Base-by-base conservation (phyloP, 2,329 filamentous ascomycete species). In the Akanthomyces dipterigenus region DNA sequence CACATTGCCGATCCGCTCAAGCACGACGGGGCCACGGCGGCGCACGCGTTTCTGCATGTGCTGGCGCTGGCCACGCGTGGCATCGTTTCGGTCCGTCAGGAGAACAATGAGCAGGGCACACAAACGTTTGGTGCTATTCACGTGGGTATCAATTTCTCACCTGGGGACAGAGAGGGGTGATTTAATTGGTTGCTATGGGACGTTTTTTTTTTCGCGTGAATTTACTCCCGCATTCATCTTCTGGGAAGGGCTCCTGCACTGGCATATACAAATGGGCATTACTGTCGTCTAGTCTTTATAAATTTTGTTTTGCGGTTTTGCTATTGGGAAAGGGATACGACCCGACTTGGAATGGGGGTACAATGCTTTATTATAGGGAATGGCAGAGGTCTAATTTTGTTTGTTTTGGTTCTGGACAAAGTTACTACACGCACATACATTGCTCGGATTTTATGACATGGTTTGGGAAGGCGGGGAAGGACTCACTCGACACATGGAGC, bases 21-120 rank as follows among this genome's bases (percentile, higher is more conserved):
- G 51, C 75, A 77, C 46, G 84, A 82, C 34, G 80, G 78, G 40
- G 76, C 83, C 34, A 85, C 91, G 14, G 89, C 88, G 9, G 86
- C 89, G 2, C 89, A 92, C 71, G 90, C 86, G 0, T 88, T 91
- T 70, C 84, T 89, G 75, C 89, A 95, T 70, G 80, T 90, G 2
- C 80, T 96, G 16, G 80, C 82, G 12, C 79, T 95, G 48, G 87
- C 84, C 6, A 91, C 85, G 2, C 90, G 87, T 73, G 81, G 81
- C 2, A 72, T 82, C 60, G 75, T 93, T 49, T 70, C 75, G 20
- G 84, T 93, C 5, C 73, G 81, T 64, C 91, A 96, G 73, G 76
- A 80, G 3, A 72, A 72, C 31, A 69, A 71, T 26, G 65, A 67
- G 6, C 61, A 72, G 36, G 43, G 49, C 7, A 66, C 69, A 8